Evolutionary conservation across 2,329 filamentous ascomycete species (phyloP), one percentile per base, ranked within the genome.

Genomic region (Claviceps humidiphila): DNA sequence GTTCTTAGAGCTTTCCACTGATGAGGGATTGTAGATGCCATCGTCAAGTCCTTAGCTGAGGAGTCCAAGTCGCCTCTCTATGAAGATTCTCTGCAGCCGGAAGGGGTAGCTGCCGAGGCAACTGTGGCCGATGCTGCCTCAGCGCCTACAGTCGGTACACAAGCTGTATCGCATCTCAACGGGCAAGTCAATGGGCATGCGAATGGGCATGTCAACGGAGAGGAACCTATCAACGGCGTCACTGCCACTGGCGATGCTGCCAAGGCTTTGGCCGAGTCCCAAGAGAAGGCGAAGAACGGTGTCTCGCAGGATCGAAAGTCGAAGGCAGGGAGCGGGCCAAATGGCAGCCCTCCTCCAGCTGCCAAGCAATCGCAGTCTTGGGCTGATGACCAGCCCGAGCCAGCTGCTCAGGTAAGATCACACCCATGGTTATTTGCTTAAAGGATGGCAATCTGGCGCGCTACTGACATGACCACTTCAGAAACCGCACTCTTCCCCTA

Each of bases 301-400:
- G 62, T 68, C 51, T 78, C 77, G 2, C 77, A 80, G 64, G 86
- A 90, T 58, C 93, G 87, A 80, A 84, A 83, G 47, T 71, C 80
- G 50, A 89, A 94, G 73, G 84, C 85, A 5, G 87, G 93, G 56
- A 80, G 76, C 40, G 81, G 80, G 40, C 65, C 80, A 43, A 70
- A 75, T 47, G 79, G 80, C 26, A 81, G 78, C n/a, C 78, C 81
- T 47, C 81, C 79, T 6, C 71, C 71, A 41, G 64, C 70, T 51
- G 13, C 14, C 37, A 41, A n/a, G 11, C 75, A 76, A 61, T 74
- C 74, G 34, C 81, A 85, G 63, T 89, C 83, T 61, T 94, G 87
- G 87, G 87, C 87, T 26, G 89, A 95, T 61, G 87, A 93, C 55
- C 79, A 86, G 59, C 80, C 84, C 17, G 79, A 82, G 54, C 67